Evolutionary conservation across 1,139 yeast species (phyloP), one percentile per base, ranked within the genome.

Genomic region (Debaryomyces sp.): DNA sequence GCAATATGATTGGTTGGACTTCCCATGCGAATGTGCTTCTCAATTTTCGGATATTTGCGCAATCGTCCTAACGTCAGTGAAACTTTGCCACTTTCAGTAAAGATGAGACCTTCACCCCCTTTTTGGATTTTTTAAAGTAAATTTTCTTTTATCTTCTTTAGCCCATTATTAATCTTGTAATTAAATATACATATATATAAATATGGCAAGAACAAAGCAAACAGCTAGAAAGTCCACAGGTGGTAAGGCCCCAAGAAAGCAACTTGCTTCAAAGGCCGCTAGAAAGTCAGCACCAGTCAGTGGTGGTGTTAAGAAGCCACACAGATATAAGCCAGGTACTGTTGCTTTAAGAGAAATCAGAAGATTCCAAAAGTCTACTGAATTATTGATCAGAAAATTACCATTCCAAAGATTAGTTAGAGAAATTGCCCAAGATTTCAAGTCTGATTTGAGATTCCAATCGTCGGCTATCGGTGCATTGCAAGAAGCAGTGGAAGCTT

Each of bases 241-340:
- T 64, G 81, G 81, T 64, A 76, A 76, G 61, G 81, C 81, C 44
- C 81, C 81, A 62, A 76, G 81, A 75, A 76, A 76, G 64, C 81
- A 76, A 64, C 73, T 76, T 60, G 81, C 81, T 51, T 76, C 80
- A 50, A 76, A 76, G 64, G 81, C 81, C 47, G 81, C 81, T 51
- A 73, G 81, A 72, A 76, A 76, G 62, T 75, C 80, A 33, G 81
- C 81, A 50, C 81, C 81, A 62, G 78, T 73, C 41, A 64, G 75
- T 48, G 81, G 81, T 51, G 80, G 81, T 68, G 81, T 76, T 55
- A 76, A 76, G 68, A 76, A 76, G 66, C 80, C 81, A 38, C 81
- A 76, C 69, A 76, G 81, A 75, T 76, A 75, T 68, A 76, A 76
- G 74, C 81, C 81, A 59, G 80, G 81, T 75, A 76, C 81, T 56